Conservation (phyloP, 108 stramenopile species). For the Cyclostephanos invisitatus region DNA sequence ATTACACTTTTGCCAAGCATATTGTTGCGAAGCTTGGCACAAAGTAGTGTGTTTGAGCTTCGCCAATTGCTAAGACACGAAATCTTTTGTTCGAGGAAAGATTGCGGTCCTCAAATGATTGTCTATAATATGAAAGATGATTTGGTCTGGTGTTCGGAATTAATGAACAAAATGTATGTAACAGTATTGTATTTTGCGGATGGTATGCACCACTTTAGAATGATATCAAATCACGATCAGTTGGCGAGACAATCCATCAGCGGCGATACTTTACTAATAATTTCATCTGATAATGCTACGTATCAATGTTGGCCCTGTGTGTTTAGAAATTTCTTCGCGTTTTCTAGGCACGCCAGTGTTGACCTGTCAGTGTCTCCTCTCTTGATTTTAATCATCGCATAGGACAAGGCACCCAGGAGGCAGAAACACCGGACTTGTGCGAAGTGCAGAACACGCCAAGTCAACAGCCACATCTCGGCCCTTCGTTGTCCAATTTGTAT, state of each 20-base stretch:
- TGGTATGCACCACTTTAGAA: background rate
- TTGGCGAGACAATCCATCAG: background rate
- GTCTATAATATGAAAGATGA: background rate
- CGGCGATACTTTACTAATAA: too few species aligned
- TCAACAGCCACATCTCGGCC: conserved; percentile 36
- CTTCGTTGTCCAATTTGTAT: conserved; percentile 23
- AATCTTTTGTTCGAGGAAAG: background rate
- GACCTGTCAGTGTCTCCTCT: background rate
- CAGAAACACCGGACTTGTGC: conserved; percentile 23
- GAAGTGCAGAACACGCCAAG: conserved; percentile 37
- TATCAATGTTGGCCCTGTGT: too few species aligned
- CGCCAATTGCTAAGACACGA: background rate
- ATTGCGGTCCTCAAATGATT: background rate
- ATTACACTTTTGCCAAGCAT: conserved; percentile 88
- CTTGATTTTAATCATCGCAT: background rate
- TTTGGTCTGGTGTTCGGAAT: conserved; percentile 5
- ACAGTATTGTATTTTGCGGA: background rate
- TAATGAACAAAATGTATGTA: conserved; percentile 39
- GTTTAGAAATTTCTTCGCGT: too few species aligned
- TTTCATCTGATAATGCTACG: too few species aligned
- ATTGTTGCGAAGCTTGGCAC: conserved; percentile 74
- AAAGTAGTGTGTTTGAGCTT: conserved; percentile 12
- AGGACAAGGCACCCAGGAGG: conserved; percentile 41
- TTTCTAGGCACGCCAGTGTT: too few species aligned
- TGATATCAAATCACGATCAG: background rate